Evolutionary conservation across 306 rosid genomes (phyloP).

Genomic region (Fagus crenata): DNA sequence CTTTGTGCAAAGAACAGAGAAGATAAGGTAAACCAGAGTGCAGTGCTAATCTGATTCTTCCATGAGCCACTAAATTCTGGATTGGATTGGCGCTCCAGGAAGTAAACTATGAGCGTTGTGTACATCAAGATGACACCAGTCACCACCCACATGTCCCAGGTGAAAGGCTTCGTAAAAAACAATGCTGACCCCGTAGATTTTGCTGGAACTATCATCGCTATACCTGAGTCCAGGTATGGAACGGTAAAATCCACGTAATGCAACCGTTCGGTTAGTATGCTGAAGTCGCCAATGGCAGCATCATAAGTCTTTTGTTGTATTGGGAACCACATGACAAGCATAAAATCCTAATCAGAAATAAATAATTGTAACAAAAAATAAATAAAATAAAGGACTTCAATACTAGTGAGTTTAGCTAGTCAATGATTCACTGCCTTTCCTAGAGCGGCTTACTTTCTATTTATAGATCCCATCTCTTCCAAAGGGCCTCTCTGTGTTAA

Average conservation of each 20-base stretch:
- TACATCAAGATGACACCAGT: conserved; percentile 46
- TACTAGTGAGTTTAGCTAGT: neutral
- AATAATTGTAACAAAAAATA: conserved; percentile 13
- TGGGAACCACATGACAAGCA: conserved; percentile 26
- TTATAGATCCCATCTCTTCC: neutral
- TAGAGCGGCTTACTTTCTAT: neutral
- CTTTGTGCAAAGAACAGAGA: conserved; percentile 77
- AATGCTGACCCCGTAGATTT: conserved; percentile 39
- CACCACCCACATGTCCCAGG: conserved; percentile 62
- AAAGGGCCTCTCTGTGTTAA: neutral
- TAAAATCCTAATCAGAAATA: neutral
- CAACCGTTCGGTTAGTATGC: conserved; percentile 45
- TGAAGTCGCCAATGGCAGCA: conserved; percentile 64
- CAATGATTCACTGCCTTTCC: neutral
- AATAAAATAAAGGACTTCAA: neutral
- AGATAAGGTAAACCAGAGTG: conserved; percentile 65
- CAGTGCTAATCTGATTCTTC: conserved; percentile 57
- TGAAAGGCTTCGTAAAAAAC: conserved; percentile 71
- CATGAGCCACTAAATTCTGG: conserved; percentile 55
- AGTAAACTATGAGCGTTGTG: conserved; percentile 59
- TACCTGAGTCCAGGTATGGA: conserved; percentile 63
- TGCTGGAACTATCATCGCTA: conserved; percentile 52
- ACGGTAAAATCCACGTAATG: conserved; percentile 58
- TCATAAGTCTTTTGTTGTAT: conserved; percentile 52
- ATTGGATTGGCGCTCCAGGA: conserved; percentile 51